Conservation (phyloP, 345 rosid species). For the Eucalyptus polybractea region DNA sequence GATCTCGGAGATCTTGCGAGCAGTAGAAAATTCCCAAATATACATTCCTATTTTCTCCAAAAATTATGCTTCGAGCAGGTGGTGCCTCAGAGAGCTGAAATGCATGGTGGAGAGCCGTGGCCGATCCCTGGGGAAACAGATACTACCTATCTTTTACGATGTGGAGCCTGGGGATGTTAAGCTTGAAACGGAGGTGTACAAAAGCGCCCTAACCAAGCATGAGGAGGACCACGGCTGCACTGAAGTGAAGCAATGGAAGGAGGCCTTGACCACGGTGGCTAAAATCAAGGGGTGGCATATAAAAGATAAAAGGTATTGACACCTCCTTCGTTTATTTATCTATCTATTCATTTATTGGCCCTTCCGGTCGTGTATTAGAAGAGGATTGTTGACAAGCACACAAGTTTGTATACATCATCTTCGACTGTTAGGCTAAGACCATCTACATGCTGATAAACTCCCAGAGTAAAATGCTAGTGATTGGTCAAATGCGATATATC, state of each 20-base stretch:
- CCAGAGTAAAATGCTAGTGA: too few relatives aligned
- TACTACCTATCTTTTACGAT: too few relatives aligned
- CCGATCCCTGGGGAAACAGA: accelerated
- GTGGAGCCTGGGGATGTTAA: accelerated
- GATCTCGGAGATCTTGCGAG: too few relatives aligned
- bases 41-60: not conserved
- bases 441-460: too few relatives aligned
- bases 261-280: too few relatives aligned
- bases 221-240: not conserved
- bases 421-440: accelerated
- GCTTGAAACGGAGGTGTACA: not conserved
- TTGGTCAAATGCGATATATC: too few relatives aligned
- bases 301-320: not conserved
- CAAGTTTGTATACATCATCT: too few relatives aligned
- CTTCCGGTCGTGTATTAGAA: accelerated
- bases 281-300: too few relatives aligned
- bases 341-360: too few relatives aligned
- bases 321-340: accelerated
- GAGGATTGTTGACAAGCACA: not conserved
- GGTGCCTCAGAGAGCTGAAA: not conserved
- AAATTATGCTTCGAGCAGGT: accelerated
- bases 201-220: not conserved
- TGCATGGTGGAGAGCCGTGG: not conserved
- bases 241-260: too few relatives aligned
- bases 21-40: not conserved